Base-by-base conservation (phyloP, 371 early-diverging fungal species). In the Entomophthora muscae region DNA sequence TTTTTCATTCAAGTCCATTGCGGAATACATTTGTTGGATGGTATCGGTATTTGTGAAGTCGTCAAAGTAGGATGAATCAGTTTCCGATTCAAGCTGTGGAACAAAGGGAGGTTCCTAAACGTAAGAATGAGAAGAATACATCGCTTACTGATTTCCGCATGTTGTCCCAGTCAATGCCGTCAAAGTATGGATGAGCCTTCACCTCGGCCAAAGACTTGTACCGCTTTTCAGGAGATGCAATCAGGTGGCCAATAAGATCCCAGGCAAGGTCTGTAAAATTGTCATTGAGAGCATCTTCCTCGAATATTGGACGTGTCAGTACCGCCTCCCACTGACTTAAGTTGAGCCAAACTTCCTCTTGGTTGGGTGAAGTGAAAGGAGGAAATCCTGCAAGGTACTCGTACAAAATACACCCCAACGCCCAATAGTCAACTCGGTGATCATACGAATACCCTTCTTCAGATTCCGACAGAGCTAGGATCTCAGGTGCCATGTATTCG, bases 331-430 rank as follows among this genome's bases (percentile, higher is more conserved):
- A 88, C 70, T 87, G 82, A 73, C 80, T 84, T n/a, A 89, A 83
- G 73, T 89, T 90, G 65, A 81, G 76, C 84, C 88, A 90, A 7
- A 85, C 83, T 65, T 90, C 86, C 59, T 87, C 83, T 24, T 79
- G 78, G 24, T 78, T 79, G 7, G 79, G 80, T 1, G 82, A 89
- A 1, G 88, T 80, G 72, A 89, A 90, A 5, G 90, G 89, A 52
- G 89, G 84, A 68, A 80, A 86, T 2, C 85, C 87, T 26, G 81
- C 75, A 52, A 84, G 73, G 64, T 82, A 83, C 75, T 95, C 95
- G 77, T 89, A 94, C 33, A 95, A 66, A 52, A 95, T 90, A 68
- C 90, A 88, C 0, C 95, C 95, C 32, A 93, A 69, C 26, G 86
- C 78, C 95, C 95, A 94, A 64, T 86, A 88, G 66, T 94, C 96